Base-by-base conservation (phyloP, 805 yeast genomes). In the Metschnikowia santaceciliae region DNA sequence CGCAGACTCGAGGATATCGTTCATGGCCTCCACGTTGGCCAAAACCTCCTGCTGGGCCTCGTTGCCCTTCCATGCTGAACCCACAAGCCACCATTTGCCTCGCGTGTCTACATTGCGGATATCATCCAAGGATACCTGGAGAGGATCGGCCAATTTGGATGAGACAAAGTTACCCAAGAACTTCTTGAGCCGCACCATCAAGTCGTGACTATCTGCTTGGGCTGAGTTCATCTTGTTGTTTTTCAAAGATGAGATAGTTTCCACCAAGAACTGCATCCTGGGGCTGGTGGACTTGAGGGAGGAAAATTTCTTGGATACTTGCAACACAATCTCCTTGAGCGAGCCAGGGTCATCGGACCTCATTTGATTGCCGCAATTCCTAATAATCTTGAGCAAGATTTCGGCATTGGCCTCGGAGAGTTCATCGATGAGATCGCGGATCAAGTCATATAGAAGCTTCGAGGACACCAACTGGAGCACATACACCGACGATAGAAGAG, bases 31-130 rank as follows among this genome's bases (percentile, higher is more conserved):
- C 3, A 72, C 63, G 46, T 78, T 77, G 3, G 70, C 71, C 40
- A 73, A 49, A 3, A 52, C 55, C n/a, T 48, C 46, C 20, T 30
- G 35, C 14, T 36, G 17, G 13, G 47, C 55, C 41, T 69, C 75
- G 49, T 74, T 70, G 2, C 96, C 97, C 61, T 83, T 88, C 97
- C 97, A 94, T 0, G 99, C 96, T 1, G 98, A 88, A 46, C 99
- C 99, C 32, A 94, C 92, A 32, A 94, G 75, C 99, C 99, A 94
- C 99, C 99, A 94, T 68, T 92, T 94, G 51, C 99, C 99, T 56
- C 83, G 82, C 0, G 85, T 80, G 13, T 85, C 88, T 22, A 89
- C 77, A 54, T 80, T 82, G 45, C 80, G 82, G 51, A 94, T 90
- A 70, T 94, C 99, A 42, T 82, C 84, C 19, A 92, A 71, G 2